These are phyloP conservation scores for Epichloe festucae DNA, from an alignment of 2,329 filamentous ascomycete genomes.

Conservation along the genomic window DNA sequence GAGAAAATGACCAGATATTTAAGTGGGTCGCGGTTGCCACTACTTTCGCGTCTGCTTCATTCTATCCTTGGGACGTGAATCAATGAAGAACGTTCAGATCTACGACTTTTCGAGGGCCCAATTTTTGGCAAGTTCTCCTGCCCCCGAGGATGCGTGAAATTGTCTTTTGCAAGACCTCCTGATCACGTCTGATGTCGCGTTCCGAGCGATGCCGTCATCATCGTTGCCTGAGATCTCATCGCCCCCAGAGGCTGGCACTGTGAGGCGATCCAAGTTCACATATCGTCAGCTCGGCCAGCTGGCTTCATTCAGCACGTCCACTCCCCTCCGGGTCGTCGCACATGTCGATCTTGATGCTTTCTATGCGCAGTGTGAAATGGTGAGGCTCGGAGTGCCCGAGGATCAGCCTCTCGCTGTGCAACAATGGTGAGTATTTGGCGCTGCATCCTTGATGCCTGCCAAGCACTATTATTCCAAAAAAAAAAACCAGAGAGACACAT, in stretches of 20 bases:
- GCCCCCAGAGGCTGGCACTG: constrained; percentile 12
- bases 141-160: not conserved
- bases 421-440: constrained; percentile 53
- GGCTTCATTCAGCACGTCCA: constrained; percentile 54
- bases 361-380: constrained; percentile 93
- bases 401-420: constrained; percentile 81
- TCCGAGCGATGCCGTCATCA: constrained; percentile 1
- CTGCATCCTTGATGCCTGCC: not conserved
- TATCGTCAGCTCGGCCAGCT: constrained; percentile 72
- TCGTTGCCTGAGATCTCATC: constrained; percentile 13
- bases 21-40: not conserved
- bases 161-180: not conserved
- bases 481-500: not conserved
- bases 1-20: not conserved
- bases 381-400: constrained; percentile 61
- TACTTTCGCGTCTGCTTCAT: not conserved
- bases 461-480: not conserved
- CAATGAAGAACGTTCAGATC: not conserved
- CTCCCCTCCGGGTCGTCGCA: constrained; percentile 73
- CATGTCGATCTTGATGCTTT: constrained; percentile 96
- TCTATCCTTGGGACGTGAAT: not conserved
- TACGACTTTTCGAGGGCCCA: not conserved
- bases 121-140: not conserved
- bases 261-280: constrained; percentile 59
- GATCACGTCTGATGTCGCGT: not conserved